A percentile compares a stretch with the other conserved stretches of the same genome.
Evolutionary conservation across 2,329 filamentous ascomycete species (phyloP).

Genomic region (Talaromyces sp.): DNA sequence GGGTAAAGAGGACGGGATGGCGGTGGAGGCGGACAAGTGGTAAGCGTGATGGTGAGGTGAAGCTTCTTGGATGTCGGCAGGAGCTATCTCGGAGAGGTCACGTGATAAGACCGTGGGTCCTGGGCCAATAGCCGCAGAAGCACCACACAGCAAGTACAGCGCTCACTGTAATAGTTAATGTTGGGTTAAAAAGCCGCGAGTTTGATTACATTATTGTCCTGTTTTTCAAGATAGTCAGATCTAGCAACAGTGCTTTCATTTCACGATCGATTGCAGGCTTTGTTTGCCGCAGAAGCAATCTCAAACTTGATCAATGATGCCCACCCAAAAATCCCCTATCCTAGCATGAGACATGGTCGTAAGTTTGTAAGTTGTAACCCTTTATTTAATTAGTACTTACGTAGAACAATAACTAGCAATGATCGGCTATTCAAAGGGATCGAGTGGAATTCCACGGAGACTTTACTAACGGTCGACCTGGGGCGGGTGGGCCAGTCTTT

Average conservation of each 20-base stretch:
- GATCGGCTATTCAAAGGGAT: background rate
- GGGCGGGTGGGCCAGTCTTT: background rate
- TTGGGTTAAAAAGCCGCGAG: background rate
- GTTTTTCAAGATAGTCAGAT: background rate
- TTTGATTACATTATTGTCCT: background rate
- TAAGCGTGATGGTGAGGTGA: background rate
- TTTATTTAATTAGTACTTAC: too few species aligned
- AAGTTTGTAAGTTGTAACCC: background rate
- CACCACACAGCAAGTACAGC: background rate
- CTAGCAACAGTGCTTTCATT: background rate
- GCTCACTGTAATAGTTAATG: background rate
- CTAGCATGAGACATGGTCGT: background rate
- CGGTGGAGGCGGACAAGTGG: background rate
- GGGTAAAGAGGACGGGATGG: background rate
- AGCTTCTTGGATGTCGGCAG: background rate
- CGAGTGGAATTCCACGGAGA: background rate
- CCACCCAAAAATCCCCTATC: background rate
- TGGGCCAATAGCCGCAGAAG: background rate
- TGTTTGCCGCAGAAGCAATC: background rate
- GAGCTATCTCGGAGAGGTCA: background rate
- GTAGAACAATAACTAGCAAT: background rate
- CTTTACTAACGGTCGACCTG: background rate
- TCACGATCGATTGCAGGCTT: background rate
- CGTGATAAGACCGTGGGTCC: background rate
- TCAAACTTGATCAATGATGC: background rate